Percentiles rank a stretch among this genome's conserved stretches.
These are phyloP conservation scores for Onygenales sp. DNA, from an alignment of 2,329 filamentous ascomycete genomes.

Conservation along the genomic window DNA sequence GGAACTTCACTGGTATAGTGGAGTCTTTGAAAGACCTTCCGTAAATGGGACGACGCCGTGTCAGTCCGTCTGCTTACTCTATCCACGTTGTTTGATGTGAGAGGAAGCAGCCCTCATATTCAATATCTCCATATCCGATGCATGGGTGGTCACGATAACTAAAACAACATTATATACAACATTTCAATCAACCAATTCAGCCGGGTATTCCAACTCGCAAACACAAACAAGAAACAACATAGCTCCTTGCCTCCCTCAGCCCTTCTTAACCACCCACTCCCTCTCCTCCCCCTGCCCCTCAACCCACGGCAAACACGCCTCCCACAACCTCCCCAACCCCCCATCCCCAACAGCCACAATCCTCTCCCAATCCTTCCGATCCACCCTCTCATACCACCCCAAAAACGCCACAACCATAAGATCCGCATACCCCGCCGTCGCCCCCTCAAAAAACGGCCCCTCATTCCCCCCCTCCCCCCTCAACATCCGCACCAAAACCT, in stretches of 20 bases:
- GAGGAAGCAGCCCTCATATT: no score
- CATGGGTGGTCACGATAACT: no score
- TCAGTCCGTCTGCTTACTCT: no score
- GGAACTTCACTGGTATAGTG: no score
- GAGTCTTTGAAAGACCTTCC: no score
- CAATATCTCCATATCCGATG: no score
- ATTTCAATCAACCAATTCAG: no score
- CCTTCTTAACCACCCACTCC: conserved; percentile 1
- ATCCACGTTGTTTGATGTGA: no score
- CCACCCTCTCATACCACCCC: conserved; percentile 7
- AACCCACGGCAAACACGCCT: conserved; percentile 8
- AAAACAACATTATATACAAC: no score
- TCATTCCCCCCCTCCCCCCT: conserved; percentile 4
- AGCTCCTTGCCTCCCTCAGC: background rate
- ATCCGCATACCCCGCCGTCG: conserved; percentile 10
- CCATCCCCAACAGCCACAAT: conserved; percentile 5
- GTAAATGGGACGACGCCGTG: no score
- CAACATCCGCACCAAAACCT: conserved; percentile 19
- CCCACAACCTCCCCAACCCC: conserved; percentile 7
- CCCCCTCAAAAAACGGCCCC: conserved; percentile 11
- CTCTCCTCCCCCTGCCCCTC: conserved; percentile 7
- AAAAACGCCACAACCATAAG: conserved; percentile 7
- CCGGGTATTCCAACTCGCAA: background rate
- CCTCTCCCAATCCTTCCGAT: conserved; percentile 5
- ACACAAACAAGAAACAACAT: background rate